phyloP scores from a whole-genome alignment of 768 basidiomycete species.

The Rhizopogon rudus region DNA sequence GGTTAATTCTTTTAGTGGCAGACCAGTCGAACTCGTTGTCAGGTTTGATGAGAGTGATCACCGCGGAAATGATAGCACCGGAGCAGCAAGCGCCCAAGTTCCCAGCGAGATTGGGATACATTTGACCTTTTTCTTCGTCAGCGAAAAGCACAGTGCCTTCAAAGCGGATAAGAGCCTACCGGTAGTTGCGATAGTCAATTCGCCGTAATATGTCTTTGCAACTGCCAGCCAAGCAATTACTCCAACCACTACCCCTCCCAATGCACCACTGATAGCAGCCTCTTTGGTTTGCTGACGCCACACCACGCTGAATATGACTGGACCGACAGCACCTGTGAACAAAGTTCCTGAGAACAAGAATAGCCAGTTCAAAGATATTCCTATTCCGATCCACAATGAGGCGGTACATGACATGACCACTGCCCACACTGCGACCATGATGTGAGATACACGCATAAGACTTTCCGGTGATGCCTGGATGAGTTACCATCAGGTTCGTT shows the following conservation, averaged over 20 bases:
- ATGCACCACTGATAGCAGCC: constrained; percentile 34
- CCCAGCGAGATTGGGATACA: constrained; percentile 13
- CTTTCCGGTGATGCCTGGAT: constrained; percentile 12
- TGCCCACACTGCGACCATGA: constrained; percentile 21
- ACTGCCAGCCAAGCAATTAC: constrained; percentile 43
- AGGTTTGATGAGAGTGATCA: constrained; percentile 14
- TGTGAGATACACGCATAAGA: constrained; percentile 20
- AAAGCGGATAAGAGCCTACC: constrained; percentile 1
- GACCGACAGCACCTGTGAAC: constrained; percentile 28
- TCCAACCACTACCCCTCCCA: constrained; percentile 37
- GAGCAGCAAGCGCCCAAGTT: constrained; percentile 14
- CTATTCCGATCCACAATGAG: constrained; percentile 21
- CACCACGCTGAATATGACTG: constrained; percentile 13
- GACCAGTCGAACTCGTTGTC: constrained; percentile 15
- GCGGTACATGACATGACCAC: constrained; percentile 19
- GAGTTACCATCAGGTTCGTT: background rate
- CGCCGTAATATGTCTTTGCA: constrained; percentile 13
- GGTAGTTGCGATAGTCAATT: constrained; percentile 10
- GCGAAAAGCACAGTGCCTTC: background rate
- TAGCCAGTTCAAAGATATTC: constrained; percentile 16
- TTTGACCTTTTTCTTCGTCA: constrained; percentile 6
- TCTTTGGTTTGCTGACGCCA: constrained; percentile 33
- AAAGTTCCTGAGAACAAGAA: constrained; percentile 15
- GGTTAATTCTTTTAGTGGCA: constrained; percentile 13
- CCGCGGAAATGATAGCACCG: constrained; percentile 9